phyloP scores from a whole-genome alignment of 1,139 yeast genomes.

The Pichia sp. region DNA sequence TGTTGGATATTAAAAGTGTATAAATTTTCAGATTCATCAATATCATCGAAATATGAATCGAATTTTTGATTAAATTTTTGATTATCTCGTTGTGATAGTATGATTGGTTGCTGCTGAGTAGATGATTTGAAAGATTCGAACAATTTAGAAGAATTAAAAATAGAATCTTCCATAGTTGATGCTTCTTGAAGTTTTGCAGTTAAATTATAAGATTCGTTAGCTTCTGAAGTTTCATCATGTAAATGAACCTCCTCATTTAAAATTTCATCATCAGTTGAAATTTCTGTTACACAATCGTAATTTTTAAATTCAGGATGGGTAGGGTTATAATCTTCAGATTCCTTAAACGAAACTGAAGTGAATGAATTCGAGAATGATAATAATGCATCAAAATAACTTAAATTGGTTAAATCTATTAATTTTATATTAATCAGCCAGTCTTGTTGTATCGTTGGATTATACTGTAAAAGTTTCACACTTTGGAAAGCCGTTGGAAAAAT shows the following conservation, averaged over 20 bases:
- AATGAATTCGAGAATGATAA: too few species aligned
- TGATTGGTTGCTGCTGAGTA: neutral
- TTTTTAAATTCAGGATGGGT: neutral
- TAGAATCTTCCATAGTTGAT: slow-evolving; percentile 1
- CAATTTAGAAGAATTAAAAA: slow-evolving; percentile 1
- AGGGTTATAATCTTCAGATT: too few species aligned
- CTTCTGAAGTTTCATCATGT: neutral
- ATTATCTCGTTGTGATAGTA: slow-evolving; percentile 2
- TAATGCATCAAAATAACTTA: neutral
- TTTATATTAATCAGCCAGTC: neutral
- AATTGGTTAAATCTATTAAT: neutral
- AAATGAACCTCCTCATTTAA: neutral
- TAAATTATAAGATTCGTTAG: neutral
- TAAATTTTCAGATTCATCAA: neutral
- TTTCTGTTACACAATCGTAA: neutral
- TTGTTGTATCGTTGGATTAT: slow-evolving; percentile 7
- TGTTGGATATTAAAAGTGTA: slow-evolving; percentile 14
- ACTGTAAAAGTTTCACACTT: slow-evolving; percentile 17
- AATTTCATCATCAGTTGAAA: neutral
- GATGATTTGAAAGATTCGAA: slow-evolving; percentile 3
- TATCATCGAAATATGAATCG: slow-evolving; percentile 1
- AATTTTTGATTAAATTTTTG: neutral
- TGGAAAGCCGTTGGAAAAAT: slow-evolving; percentile 22
- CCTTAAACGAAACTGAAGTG: too few species aligned
- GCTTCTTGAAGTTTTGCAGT: slow-evolving; percentile 9